Conservation (phyloP, 2,329 filamentous ascomycete species). For the Podosphaera aphanis region DNA sequence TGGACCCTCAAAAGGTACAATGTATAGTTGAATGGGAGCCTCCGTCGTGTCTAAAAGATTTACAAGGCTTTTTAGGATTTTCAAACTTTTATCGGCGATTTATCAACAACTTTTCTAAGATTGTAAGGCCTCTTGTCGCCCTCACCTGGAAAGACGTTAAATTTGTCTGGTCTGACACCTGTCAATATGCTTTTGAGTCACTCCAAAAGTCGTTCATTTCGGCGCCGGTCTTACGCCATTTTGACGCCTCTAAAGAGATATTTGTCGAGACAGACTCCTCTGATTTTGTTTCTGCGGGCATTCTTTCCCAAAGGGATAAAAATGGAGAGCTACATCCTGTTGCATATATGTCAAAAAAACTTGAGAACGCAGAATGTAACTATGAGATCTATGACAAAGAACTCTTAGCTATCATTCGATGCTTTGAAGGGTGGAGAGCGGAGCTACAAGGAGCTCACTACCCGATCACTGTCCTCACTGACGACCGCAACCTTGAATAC, state of each 20-base stretch:
- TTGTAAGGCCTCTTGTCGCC: neutral
- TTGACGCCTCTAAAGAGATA: slow-evolving; percentile 1
- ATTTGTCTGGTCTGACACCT: neutral
- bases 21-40: neutral
- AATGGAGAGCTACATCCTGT: neutral
- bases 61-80: neutral
- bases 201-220: neutral
- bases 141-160: neutral
- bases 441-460: too few species aligned
- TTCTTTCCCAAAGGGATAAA: too few species aligned
- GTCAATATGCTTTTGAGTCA: neutral
- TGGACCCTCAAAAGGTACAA: neutral
- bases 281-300: neutral
- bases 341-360: too few species aligned
- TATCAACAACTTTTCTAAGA: neutral
- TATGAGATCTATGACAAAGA: too few species aligned
- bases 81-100: neutral
- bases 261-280: neutral
- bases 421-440: too few species aligned
- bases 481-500: too few species aligned
- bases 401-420: neutral
- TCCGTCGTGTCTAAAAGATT: neutral
- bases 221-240: neutral
- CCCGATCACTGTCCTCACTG: too few species aligned
- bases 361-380: too few species aligned